These are phyloP conservation scores for Lactuca saligna DNA, from an alignment of 129 eudicot species.

Conservation along the genomic window DNA sequence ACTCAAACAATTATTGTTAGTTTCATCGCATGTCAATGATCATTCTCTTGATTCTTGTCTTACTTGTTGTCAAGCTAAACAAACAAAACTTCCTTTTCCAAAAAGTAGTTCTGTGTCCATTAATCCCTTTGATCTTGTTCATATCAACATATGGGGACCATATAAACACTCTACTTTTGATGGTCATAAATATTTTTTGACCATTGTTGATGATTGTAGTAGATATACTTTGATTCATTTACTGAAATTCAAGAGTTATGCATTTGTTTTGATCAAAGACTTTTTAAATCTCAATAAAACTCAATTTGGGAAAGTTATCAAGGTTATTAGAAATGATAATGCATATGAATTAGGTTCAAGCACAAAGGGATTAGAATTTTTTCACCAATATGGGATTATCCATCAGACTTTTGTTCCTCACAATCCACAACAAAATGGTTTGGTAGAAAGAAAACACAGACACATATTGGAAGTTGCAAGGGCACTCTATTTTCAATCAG, in stretches of 20 bases:
- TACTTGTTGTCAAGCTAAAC: not conserved
- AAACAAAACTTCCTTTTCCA: not conserved
- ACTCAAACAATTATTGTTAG: too few relatives aligned
- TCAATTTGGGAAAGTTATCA: not conserved
- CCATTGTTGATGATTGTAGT: not conserved
- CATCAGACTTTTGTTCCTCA: not conserved
- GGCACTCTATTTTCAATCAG: not conserved
- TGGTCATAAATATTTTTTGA: not conserved
- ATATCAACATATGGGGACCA: not conserved
- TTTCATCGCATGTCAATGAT: too few relatives aligned
- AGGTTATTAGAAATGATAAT: not conserved
- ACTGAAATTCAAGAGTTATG: not conserved
- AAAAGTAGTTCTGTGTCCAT: not conserved
- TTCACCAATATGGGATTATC: not conserved
- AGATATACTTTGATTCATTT: not conserved
- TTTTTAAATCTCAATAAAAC: not conserved
- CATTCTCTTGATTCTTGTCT: too few relatives aligned
- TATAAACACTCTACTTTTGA: not conserved
- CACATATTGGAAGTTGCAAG: not conserved
- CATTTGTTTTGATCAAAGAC: not conserved
- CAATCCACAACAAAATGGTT: not conserved
- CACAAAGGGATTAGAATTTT: not conserved
- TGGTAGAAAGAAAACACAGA: not conserved
- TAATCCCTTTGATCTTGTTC: not conserved
- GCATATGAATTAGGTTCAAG: not conserved